Conservation (phyloP, 768 basidiomycete species). For the Kwoniella heveanensis region DNA sequence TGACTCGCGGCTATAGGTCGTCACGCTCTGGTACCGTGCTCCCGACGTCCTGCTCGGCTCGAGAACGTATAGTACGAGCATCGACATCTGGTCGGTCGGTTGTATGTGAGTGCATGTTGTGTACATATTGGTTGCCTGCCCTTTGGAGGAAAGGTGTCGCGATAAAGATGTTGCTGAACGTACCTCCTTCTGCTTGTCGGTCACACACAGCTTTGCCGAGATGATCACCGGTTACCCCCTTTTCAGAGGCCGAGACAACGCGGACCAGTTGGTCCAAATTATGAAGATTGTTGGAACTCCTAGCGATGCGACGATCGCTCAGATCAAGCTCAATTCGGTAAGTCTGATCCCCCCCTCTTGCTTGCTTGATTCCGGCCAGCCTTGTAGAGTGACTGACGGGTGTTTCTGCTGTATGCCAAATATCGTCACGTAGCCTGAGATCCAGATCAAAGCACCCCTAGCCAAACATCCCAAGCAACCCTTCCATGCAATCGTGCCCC, state of each 20-base stretch:
- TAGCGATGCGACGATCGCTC: conserved; percentile 78
- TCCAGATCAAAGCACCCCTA: conserved; percentile 44
- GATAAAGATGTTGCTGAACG: no score
- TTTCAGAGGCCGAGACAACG: conserved; percentile 94
- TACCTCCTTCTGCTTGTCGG: conserved; percentile 98
- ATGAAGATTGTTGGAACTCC: conserved; percentile 97
- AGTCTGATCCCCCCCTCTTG: no score
- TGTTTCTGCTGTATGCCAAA: background rate
- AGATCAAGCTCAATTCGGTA: conserved; percentile 88
- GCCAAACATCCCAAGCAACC: conserved; percentile 54
- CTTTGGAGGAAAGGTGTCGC: no score
- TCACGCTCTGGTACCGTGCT: conserved; percentile 97
- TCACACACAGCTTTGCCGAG: conserved; percentile 73
- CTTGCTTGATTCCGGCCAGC: no score
- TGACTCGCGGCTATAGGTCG: conserved; percentile 62
- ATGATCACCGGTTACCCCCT: conserved; percentile 98
- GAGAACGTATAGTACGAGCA: conserved; percentile 94
- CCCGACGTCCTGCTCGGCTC: conserved; percentile 97
- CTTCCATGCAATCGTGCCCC: conserved; percentile 51
- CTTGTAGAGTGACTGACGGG: background rate
- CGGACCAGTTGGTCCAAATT: conserved; percentile 96
- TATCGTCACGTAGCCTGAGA: no score
- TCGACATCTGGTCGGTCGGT: conserved; percentile 98
- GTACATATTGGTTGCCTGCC: background rate
- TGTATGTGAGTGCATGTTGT: conserved; percentile 66